phyloP scores from a whole-genome alignment of 163 green algal species.

The Chlamydomonas reinhardtii region DNA sequence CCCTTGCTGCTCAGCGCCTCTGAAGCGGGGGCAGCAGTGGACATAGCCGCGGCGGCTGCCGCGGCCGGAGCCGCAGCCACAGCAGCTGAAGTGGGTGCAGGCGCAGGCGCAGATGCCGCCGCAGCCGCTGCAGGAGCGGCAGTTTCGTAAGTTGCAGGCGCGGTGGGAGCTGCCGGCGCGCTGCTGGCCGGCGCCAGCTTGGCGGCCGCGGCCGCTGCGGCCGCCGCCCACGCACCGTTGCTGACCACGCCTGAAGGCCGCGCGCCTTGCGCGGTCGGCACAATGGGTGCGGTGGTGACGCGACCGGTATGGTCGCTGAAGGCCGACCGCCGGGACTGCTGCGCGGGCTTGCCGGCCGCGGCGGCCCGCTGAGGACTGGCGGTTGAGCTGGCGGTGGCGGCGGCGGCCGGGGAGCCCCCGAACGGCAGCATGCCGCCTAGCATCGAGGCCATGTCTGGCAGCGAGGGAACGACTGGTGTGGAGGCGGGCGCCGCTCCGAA shows the following conservation, averaged over 20 bases:
- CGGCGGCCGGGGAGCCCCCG: no score
- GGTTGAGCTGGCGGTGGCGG: not conserved
- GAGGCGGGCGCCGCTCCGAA: no score
- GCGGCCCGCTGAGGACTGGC: no score
- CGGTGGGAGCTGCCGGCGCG: no score
- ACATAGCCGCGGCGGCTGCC: no score
- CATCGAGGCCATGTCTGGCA: not conserved
- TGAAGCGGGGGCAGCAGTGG: not conserved
- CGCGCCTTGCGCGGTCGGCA: no score
- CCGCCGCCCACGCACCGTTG: not conserved
- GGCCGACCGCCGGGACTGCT: not conserved
- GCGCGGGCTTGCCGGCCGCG: not conserved
- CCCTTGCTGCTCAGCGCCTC: not conserved
- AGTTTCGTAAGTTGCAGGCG: no score
- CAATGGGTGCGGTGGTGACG: not conserved
- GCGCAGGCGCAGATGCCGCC: no score
- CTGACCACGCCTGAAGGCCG: no score
- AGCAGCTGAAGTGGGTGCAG: not conserved
- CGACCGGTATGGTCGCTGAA: slow-evolving; percentile 1
- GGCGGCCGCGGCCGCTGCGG: not conserved
- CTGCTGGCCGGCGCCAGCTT: not conserved
- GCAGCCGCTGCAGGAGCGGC: no score
- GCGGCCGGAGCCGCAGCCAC: not conserved
- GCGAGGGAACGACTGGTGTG: no score
- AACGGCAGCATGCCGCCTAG: slow-evolving; percentile 10